Base-by-base conservation (phyloP, 2,329 filamentous ascomycete species). In the Phoma sp. region DNA sequence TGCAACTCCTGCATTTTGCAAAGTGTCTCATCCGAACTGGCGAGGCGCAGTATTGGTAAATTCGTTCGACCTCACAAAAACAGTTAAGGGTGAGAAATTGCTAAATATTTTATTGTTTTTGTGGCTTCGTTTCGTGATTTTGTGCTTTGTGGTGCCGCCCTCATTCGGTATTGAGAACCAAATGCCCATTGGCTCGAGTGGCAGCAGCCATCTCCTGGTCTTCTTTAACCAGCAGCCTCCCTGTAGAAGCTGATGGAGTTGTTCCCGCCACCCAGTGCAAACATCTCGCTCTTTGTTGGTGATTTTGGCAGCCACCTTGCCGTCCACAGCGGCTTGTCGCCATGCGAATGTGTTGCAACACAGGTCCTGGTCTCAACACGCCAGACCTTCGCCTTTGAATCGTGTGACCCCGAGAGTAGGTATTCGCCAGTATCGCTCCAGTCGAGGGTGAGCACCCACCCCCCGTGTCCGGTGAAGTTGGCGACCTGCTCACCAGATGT, bases 311-410 rank as follows among this genome's bases (percentile, higher is more conserved):
- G 50, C 75, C 75, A 77, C 53, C 67, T 73, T 9, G 68, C 74
- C 7, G 67, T 61, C 75, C 75, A 77, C 8, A 77, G 53, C 1
- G 71, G 68, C 58, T 74, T 74, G 35, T 76, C 93, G 5, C 90
- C 92, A 78, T 98, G 93, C 53, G 89, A 93, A 72, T 96, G 91
- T 8, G 95, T 99, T 10, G 93, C 92, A 39, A 99, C 95, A 71
- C 95, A 98, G 4, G 83, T 82, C 52, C 86, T 84, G 30, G 87
- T 85, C 66, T 96, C 92, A 55, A 97, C 85, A 27, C 91, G 93
- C 95, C 95, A 99, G 27, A 98, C 90, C 76, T 96, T 97, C 57
- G 90, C 91, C 75, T 96, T 97, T 33, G 95, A 93, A 70, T 98
- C 93, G 73, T 96, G 91, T 1, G 89, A 87, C 80, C 91, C 91